These are phyloP conservation scores for Whalleya microplaca DNA, from an alignment of 2,329 filamentous ascomycete species.

Conservation along the genomic window DNA sequence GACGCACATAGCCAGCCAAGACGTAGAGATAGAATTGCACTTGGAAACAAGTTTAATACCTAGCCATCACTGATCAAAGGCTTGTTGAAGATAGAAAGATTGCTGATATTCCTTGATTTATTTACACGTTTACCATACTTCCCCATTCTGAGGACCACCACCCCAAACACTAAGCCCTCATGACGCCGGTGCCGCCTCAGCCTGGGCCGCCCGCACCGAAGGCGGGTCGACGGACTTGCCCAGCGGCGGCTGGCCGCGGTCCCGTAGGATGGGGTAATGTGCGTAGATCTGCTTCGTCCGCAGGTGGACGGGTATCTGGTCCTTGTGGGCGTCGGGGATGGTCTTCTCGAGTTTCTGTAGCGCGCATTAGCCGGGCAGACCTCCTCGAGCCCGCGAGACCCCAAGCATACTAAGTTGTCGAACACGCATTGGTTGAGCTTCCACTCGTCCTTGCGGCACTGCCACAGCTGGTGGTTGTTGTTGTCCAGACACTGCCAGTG, in stretches of 20 bases:
- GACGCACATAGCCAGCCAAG: no score
- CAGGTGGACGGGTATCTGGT: slow-evolving; percentile 74
- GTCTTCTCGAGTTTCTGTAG: slow-evolving; percentile 77
- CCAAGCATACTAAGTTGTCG: slow-evolving; percentile 80
- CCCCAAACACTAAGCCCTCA: slow-evolving; percentile 9
- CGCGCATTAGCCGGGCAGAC: slow-evolving; percentile 6
- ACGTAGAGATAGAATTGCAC: neutral
- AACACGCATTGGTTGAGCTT: slow-evolving; percentile 94
- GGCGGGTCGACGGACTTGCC: slow-evolving; percentile 37
- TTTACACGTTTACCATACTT: slow-evolving; percentile 20
- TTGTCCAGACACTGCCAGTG: slow-evolving; percentile 97
- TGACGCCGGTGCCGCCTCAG: slow-evolving; percentile 28
- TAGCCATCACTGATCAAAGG: neutral
- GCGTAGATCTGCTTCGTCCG: slow-evolving; percentile 67
- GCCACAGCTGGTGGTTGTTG: slow-evolving; percentile 97
- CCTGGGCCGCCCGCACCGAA: slow-evolving; percentile 33
- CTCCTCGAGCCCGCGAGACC: neutral
- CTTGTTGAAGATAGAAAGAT: neutral
- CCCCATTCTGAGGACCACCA: slow-evolving; percentile 6
- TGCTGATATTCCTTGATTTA: slow-evolving; percentile 17
- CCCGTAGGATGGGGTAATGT: slow-evolving; percentile 49
- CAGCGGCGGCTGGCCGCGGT: slow-evolving; percentile 35
- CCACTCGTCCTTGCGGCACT: slow-evolving; percentile 87
- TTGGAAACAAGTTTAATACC: neutral
- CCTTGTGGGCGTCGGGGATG: slow-evolving; percentile 73